A percentile compares a stretch with the other conserved stretches of the same genome.
phyloP scores from a whole-genome alignment of 2,329 filamentous ascomycete genomes.

The Colletotrichum eremochloae region DNA sequence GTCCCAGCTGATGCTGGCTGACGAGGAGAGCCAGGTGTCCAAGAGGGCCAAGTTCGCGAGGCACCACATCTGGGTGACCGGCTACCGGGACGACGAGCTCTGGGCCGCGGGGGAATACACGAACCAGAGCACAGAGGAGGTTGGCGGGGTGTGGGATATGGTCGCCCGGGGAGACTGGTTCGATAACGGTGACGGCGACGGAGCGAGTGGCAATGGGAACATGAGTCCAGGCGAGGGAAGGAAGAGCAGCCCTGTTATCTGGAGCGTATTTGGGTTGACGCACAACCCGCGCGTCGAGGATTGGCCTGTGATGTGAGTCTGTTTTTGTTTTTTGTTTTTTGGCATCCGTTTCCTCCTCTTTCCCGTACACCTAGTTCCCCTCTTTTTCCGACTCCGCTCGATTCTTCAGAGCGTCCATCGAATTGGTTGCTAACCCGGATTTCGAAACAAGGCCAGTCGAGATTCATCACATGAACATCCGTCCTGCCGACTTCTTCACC shows the following conservation, averaged over 20 bases:
- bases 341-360: background rate
- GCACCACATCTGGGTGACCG: constrained; percentile 64
- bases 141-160: constrained; percentile 62
- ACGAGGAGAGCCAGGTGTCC: constrained; percentile 58
- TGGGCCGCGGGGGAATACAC: constrained; percentile 66
- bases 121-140: constrained; percentile 61
- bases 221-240: constrained; percentile 22
- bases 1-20: constrained; percentile 62
- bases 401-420: background rate
- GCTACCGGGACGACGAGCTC: constrained; percentile 62
- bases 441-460: constrained; percentile 58
- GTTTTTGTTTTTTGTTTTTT: no score
- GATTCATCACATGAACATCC: constrained; percentile 60
- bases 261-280: constrained; percentile 64
- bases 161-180: constrained; percentile 62
- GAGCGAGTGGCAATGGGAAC: constrained; percentile 3
- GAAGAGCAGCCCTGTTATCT: constrained; percentile 55
- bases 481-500: constrained; percentile 61
- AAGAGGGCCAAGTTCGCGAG: constrained; percentile 60
- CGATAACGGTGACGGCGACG: constrained; percentile 45
- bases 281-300: constrained; percentile 64
- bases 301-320: constrained; percentile 65
- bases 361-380: background rate
- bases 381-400: background rate
- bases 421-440: background rate